Conservation (phyloP, 1,284 basidiomycete species). For the Boletellus deceptivus region DNA sequence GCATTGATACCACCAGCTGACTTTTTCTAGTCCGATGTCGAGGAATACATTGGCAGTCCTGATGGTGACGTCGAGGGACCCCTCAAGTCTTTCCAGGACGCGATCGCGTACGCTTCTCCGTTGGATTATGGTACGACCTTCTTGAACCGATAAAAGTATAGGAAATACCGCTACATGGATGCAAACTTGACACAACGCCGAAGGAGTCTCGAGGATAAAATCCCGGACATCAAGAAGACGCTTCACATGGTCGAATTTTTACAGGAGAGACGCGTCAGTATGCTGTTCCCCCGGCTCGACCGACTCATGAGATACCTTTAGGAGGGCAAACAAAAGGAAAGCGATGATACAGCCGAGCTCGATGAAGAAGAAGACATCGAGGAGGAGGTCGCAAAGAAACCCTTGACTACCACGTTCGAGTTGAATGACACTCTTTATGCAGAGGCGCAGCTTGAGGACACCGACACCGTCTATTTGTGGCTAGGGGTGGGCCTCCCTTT, state of each 20-base stretch:
- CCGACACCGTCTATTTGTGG: conserved; percentile 92
- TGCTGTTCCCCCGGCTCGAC: neutral
- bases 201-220: conserved; percentile 85
- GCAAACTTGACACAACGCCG: conserved; percentile 79
- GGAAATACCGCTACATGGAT: conserved; percentile 99
- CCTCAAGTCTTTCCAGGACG: conserved; percentile 87
- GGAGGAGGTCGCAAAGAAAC: conserved; percentile 41
- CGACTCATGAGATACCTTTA: conserved; percentile 25
- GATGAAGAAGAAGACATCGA: conserved; percentile 49
- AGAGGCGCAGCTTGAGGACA: conserved; percentile 85
- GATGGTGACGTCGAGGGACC: conserved; percentile 79
- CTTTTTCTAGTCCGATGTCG: conserved; percentile 70
- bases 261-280: conserved; percentile 64
- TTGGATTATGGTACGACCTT: conserved; percentile 17
- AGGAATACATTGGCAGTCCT: conserved; percentile 80
- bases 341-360: conserved; percentile 44
- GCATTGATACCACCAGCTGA: conserved; percentile 5
- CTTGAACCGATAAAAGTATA: conserved; percentile 41
- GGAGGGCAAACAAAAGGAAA: conserved; percentile 58
- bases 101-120: conserved; percentile 70
- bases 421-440: conserved; percentile 95
- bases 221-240: conserved; percentile 95
- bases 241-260: conserved; percentile 87
- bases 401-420: conserved; percentile 87
- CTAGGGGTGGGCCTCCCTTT: conserved; percentile 73